These are phyloP conservation scores for Lichtheimia ramosa DNA, from an alignment of 371 early-diverging fungal genomes.

Conservation along the genomic window DNA sequence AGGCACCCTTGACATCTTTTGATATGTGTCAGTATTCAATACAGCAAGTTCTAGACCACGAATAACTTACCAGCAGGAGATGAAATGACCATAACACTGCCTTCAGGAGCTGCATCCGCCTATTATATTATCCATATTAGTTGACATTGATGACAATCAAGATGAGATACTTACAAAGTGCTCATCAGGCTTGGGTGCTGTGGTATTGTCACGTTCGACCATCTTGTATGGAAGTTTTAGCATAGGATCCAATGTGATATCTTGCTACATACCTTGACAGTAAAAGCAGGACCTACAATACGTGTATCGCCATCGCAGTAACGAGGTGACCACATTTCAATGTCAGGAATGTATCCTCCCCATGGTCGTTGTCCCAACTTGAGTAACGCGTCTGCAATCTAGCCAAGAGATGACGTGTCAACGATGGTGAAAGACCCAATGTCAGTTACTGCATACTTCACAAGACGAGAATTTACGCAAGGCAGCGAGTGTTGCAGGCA, in stretches of 20 bases:
- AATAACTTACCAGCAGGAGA: slow-evolving; percentile 50
- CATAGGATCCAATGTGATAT: not conserved
- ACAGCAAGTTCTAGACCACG: not conserved
- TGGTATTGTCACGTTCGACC: slow-evolving; percentile 48
- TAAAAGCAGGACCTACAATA: slow-evolving; percentile 78
- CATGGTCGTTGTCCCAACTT: slow-evolving; percentile 56
- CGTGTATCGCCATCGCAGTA: slow-evolving; percentile 56
- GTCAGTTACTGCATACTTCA: no score
- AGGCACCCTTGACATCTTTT: slow-evolving; percentile 65
- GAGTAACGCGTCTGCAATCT: slow-evolving; percentile 77
- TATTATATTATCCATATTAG: slow-evolving; percentile 12
- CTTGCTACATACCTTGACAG: slow-evolving; percentile 56
- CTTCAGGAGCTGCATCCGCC: slow-evolving; percentile 59
- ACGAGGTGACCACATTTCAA: slow-evolving; percentile 66
- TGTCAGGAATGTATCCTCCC: slow-evolving; percentile 70
- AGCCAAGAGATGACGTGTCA: slow-evolving; percentile 5
- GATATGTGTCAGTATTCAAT: no score
- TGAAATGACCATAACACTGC: slow-evolving; percentile 67
- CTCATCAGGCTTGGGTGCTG: slow-evolving; percentile 40
- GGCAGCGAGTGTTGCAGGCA: no score
- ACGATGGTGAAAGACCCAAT: no score
- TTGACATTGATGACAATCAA: not conserved
- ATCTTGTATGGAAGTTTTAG: slow-evolving; percentile 27
- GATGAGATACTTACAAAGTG: slow-evolving; percentile 59
- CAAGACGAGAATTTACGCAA: no score